These are phyloP conservation scores for Penicillium sp. DNA, from an alignment of 2,329 filamentous ascomycete species.

Conservation along the genomic window DNA sequence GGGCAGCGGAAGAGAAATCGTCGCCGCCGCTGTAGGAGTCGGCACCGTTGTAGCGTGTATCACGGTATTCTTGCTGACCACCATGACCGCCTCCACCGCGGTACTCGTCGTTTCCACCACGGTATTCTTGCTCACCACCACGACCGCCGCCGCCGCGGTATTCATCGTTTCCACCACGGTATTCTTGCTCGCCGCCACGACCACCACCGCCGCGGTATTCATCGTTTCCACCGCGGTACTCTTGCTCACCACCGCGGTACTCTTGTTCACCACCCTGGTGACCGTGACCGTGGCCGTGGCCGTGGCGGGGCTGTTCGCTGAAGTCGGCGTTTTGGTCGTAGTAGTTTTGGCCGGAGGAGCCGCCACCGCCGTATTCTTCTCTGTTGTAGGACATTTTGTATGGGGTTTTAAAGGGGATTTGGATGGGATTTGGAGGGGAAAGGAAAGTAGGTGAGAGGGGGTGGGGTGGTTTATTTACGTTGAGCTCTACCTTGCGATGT, in stretches of 20 bases:
- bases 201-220: conserved; percentile 22
- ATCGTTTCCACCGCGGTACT: conserved; percentile 22
- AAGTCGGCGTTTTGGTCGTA: conserved; percentile 25
- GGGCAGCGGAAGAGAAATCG: conserved; percentile 55
- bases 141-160: conserved; percentile 3
- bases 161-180: conserved; percentile 21
- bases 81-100: not conserved
- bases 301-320: conserved; percentile 9
- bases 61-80: conserved; percentile 12
- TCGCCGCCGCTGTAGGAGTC: conserved; percentile 34
- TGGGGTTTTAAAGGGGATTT: not conserved
- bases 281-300: not conserved
- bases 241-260: not conserved
- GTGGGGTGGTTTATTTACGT: conserved; percentile 5
- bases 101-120: not conserved
- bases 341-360: conserved; percentile 25
- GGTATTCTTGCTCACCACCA: not conserved
- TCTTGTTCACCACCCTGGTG: not conserved
- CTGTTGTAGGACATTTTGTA: conserved; percentile 22
- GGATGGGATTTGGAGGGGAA: not conserved
- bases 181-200: conserved; percentile 1
- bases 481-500: not conserved
- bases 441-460: not conserved
- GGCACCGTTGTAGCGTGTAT: conserved; percentile 22
- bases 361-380: not conserved